These are phyloP conservation scores for Taxawa tesnikishii DNA, from an alignment of 2,329 filamentous ascomycete species.

Conservation along the genomic window DNA sequence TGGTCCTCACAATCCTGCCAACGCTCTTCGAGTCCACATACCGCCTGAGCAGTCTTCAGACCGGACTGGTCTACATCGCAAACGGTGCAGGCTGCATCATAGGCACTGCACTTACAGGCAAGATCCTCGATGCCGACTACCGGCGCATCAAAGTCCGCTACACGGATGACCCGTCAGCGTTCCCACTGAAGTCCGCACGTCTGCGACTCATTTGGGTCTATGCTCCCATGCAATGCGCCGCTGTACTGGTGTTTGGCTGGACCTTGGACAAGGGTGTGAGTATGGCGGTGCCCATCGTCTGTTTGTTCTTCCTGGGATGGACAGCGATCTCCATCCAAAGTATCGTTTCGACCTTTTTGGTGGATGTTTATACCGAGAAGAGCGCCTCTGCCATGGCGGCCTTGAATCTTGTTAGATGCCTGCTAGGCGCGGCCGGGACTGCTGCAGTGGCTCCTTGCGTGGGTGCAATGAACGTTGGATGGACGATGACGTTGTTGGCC, in stretches of 20 bases:
- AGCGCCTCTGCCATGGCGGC: slow-evolving; percentile 41
- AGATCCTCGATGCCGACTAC: slow-evolving; percentile 41
- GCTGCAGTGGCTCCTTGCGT: slow-evolving; percentile 39
- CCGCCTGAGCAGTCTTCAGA: slow-evolving; percentile 29
- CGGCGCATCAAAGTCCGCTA: slow-evolving; percentile 18
- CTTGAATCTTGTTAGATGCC: slow-evolving; percentile 40
- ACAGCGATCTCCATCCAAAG: slow-evolving; percentile 37
- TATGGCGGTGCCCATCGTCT: slow-evolving; percentile 37
- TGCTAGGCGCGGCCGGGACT: slow-evolving; percentile 40
- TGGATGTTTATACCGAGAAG: slow-evolving; percentile 39
- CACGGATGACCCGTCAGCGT: slow-evolving; percentile 11
- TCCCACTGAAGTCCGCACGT: slow-evolving; percentile 40
- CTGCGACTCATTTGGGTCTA: slow-evolving; percentile 37
- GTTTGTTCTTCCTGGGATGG: slow-evolving; percentile 42
- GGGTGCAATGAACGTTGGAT: slow-evolving; percentile 31
- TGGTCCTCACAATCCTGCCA: slow-evolving; percentile 42
- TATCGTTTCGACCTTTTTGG: slow-evolving; percentile 39
- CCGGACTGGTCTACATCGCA: slow-evolving; percentile 41
- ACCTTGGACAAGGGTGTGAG: slow-evolving; percentile 32
- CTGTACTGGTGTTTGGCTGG: slow-evolving; percentile 42
- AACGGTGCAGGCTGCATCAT: slow-evolving; percentile 44
- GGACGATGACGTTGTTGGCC: slow-evolving; percentile 33
- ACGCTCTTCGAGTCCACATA: slow-evolving; percentile 34
- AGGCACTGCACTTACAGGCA: slow-evolving; percentile 40
- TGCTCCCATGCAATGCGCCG: slow-evolving; percentile 30